Base-by-base conservation (phyloP, 768 basidiomycete genomes). In the Trametes villosa region DNA sequence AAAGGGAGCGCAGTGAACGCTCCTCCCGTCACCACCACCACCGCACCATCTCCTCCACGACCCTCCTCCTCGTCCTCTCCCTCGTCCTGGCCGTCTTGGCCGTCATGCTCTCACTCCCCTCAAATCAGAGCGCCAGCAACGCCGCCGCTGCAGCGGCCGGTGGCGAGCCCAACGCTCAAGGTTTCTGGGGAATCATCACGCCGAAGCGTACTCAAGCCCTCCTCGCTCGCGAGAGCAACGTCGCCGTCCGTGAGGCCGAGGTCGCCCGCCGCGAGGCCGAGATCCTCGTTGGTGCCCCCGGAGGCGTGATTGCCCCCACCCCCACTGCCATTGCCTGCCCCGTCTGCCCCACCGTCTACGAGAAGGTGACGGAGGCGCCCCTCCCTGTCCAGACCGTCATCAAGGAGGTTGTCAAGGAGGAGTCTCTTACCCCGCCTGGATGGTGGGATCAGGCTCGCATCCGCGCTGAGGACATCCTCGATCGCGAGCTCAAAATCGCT, bases 251-350 rank as follows among this genome's bases (percentile, higher is more conserved):
- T 57, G 92, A 94, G 72, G 89, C 91, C 0, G 92, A 94, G 67
- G 92, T 94, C 42, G 92, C 92, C 22, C 89, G 90, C 62, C 90
- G 92, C 40, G 92, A 94, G 69, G 92, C 93, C 29, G 92, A 94
- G 66, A 74, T 94, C 40, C 84, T 94, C 34, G 88, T 84, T 17
- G 92, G 90, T 45, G 88, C 91, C 1, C 91, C 92, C 1, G 93
- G 89, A 20, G 92, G 92, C 36, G 87, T 94, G 24, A 75, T 90
- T 48, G 81, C 60, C 17, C 42, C 87, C 8, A 64, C 79, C 0
- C 81, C 83, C 5, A 75, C 86, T 1, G 78, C 86, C 3, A 63
- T 76, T 36, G 62, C 77, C 9, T 92, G 90, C 68, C 81, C 91
- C 0, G 64, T 80, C 1, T 92, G 90, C 62, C 73, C 79, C 7